phyloP scores from a whole-genome alignment of 176 grass and related monocot species.

The Ensete glaucum region DNA sequence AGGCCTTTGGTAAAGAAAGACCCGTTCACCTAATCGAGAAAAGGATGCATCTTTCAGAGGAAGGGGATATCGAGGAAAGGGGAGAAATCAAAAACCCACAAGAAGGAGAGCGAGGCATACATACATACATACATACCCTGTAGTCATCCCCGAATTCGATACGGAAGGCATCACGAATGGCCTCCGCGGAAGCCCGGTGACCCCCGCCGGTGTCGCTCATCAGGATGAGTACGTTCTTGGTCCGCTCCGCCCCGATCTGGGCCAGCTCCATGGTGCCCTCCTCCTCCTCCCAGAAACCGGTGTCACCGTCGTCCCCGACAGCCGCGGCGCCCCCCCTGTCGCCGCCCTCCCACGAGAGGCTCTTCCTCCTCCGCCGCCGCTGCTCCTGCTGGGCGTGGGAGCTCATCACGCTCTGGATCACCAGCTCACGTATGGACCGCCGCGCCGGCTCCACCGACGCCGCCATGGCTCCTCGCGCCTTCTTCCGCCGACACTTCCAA shows the following conservation, averaged over 20 bases:
- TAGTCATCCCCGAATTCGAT: slow-evolving; percentile 89
- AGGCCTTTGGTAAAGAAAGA: background rate
- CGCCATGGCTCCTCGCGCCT: slow-evolving; percentile 28
- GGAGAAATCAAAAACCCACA: background rate
- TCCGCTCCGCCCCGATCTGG: slow-evolving; percentile 76
- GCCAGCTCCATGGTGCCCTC: slow-evolving; percentile 88
- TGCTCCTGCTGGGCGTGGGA: slow-evolving; percentile 60
- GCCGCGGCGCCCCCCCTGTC: slow-evolving; percentile 29
- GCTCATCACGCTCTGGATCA: slow-evolving; percentile 65
- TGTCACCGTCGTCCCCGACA: slow-evolving; percentile 53
- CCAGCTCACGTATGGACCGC: slow-evolving; percentile 67
- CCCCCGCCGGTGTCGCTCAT: slow-evolving; percentile 97
- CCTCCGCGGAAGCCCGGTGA: slow-evolving; percentile 86
- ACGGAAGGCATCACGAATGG: slow-evolving; percentile 87
- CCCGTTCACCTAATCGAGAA: background rate
- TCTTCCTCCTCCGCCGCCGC: slow-evolving; percentile 40
- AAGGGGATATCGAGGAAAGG: background rate
- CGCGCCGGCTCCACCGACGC: slow-evolving; percentile 54
- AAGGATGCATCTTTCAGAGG: background rate
- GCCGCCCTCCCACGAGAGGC: slow-evolving; percentile 48
- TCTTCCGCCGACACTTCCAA: no score
- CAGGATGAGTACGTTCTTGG: slow-evolving; percentile 92
- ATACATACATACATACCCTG: slow-evolving; percentile 39
- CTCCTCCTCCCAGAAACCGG: slow-evolving; percentile 78
- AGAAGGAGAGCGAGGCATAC: background rate